Base-by-base conservation (phyloP, 78 protist species). In the Planoprotostelium fungivorum region DNA sequence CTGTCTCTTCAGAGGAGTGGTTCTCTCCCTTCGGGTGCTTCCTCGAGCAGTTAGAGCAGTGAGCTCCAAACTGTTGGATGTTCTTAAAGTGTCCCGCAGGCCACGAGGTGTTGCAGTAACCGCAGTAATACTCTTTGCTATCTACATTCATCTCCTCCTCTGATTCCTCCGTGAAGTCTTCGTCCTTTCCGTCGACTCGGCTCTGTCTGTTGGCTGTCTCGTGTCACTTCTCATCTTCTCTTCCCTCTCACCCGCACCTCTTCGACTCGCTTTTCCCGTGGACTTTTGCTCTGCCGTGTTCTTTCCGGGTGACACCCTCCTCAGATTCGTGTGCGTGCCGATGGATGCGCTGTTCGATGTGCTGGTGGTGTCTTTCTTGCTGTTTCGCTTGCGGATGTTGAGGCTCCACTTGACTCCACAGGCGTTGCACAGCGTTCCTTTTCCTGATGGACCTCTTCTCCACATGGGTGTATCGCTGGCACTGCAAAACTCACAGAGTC, bases 361-460 rank as follows among this genome's bases (percentile, higher is more conserved):
- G 16, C 31, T 25, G 5, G 31, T 16, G 16, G 31, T 51, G 73
- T 51, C 73, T 51, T 16, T 51, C 73, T 51, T 51, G 31, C 31
- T 51, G 73, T 51, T 51, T 51, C 73, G 5, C 73, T 51, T 51
- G 5, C 73, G 73, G 16, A 25, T 51, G 16, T 89, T 93, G 87
- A 93, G 87, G n/a, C 95, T 89, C 95, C 95, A 93, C 85, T 93
- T 93, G 10, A 93, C 89, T 63, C 95, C 95, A 89, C 95, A 93
- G 0, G 95, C 95, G 88, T 93, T 93, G 85, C 95, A 93, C 34
- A 93, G 83, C 5, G 95, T 90, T 35, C 93, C 92, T 93, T 93
- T 93, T 1, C 95, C 95, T 5, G 95, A 93, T 87, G 95, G 95
- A 87, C 95, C 95, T 39, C 95, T 38, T 90, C 95, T 89, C 95